Evolutionary conservation across 116 monocot species (phyloP).

Genomic region (Papilionanthe hybrid): DNA sequence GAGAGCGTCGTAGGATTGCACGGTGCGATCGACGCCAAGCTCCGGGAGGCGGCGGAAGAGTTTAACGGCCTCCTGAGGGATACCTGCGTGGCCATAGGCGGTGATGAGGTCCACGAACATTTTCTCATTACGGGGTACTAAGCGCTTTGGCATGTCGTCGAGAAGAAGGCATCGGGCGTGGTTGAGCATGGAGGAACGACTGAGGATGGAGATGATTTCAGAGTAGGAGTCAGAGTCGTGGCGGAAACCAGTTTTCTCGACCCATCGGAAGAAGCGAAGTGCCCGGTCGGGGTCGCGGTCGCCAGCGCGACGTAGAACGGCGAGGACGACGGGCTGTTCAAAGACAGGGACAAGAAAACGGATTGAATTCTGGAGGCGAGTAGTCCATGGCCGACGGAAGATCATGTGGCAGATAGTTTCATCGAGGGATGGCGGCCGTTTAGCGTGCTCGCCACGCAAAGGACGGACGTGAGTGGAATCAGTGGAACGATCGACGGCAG

Average conservation of each 20-base stretch:
- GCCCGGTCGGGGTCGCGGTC: constrained; percentile 41
- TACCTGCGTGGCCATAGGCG: constrained; percentile 65
- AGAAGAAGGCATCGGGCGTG: constrained; percentile 88
- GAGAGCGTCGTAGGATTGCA: constrained; percentile 62
- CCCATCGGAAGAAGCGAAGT: constrained; percentile 88
- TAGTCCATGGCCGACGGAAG: constrained; percentile 74
- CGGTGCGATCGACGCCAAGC: constrained; percentile 56
- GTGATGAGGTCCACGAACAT: constrained; percentile 54
- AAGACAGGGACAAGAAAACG: constrained; percentile 44
- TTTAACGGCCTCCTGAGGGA: constrained; percentile 89
- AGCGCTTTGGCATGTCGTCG: constrained; percentile 84
- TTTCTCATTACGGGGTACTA: constrained; percentile 32
- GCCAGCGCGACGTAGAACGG: constrained; percentile 48
- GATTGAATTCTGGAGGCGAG: constrained; percentile 92
- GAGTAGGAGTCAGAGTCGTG: constrained; percentile 50
- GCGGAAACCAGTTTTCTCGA: constrained; percentile 83
- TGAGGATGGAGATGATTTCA: constrained; percentile 48
- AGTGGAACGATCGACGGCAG: background rate
- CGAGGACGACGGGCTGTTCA: constrained; percentile 46
- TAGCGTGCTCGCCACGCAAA: constrained; percentile 1
- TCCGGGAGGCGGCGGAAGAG: constrained; percentile 63
- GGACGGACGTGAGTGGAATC: background rate
- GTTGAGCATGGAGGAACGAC: constrained; percentile 77
- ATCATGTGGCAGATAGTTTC: constrained; percentile 72
- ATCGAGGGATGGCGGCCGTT: constrained; percentile 16